Evolutionary conservation across 306 rosid species (phyloP).

Genomic region (Abrus pulchellus): DNA sequence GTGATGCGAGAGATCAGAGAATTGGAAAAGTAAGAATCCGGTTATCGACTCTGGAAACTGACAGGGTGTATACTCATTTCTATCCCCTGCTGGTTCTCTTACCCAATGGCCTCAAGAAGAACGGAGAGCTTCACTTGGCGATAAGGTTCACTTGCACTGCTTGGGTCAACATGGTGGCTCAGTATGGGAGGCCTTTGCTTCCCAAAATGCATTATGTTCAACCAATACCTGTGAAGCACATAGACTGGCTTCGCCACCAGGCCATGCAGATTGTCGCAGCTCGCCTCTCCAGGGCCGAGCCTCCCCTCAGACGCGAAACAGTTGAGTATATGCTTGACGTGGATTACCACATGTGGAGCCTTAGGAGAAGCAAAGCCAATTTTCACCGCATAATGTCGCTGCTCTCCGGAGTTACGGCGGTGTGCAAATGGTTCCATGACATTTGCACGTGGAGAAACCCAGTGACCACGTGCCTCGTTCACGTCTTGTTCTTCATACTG

Average conservation of each 20-base stretch:
- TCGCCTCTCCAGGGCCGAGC: conserved; percentile 78
- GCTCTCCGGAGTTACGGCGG: conserved; percentile 63
- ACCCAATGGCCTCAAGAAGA: conserved; percentile 74
- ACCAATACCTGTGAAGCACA: conserved; percentile 75
- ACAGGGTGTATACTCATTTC: conserved; percentile 82
- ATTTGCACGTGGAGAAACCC: conserved; percentile 95
- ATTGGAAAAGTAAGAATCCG: conserved; percentile 95
- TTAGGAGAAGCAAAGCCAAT: conserved; percentile 94
- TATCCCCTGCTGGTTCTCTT: conserved; percentile 86
- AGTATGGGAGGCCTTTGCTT: conserved; percentile 83
- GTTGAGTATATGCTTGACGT: conserved; percentile 97
- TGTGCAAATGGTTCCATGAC: conserved; percentile 75
- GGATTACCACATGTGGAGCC: conserved; percentile 86
- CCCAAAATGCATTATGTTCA: conserved; percentile 94
- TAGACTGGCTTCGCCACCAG: conserved; percentile 84
- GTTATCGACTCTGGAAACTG: conserved; percentile 84
- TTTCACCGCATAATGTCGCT: conserved; percentile 80
- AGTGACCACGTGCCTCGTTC: conserved; percentile 82
- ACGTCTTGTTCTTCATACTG: conserved; percentile 78
- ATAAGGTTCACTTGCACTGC: conserved; percentile 88
- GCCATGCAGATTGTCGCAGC: conserved; percentile 90
- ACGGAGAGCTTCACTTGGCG: conserved; percentile 96
- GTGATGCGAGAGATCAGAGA: conserved; percentile 69
- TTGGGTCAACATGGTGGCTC: conserved; percentile 85
- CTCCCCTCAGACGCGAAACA: conserved; percentile 83